Evolutionary conservation across 2,329 filamentous ascomycete species (phyloP), one percentile per base, ranked within the genome.

Genomic region (Shiraia bambusicola): DNA sequence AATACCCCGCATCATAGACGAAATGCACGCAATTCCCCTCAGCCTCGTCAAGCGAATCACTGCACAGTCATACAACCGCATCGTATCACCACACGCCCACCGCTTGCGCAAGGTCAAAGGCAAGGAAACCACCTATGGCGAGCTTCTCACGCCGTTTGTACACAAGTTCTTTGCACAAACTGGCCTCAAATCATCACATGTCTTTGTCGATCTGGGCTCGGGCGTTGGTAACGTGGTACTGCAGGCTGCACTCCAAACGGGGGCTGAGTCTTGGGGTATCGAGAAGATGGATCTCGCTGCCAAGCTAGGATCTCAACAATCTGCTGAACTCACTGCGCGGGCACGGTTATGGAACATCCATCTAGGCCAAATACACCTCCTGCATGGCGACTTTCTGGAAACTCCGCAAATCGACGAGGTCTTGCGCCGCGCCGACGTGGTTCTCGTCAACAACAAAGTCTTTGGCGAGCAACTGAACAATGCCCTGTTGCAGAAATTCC

Each of bases 391-490:
- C 64, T 96, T 98, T 61, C 81, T 90, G 8, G 81, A 83, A 51
- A 87, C 86, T 54, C 67, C 78, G 12, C 76, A 77, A 43, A 88
- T 96, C 34, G 77, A 84, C 45, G 78, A 82, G 16, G 84, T 84
- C 6, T 77, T 98, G 35, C 85, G 86, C 66, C 82, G 84, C 40
- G 92, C 93, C 2, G 93, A 98, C 65, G 91, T 97, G n/a, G 82
- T 98, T 13, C 79, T 98, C 17, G 92, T 97, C 58, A 98, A 98
- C 75, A 98, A 98, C 71, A 91, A 97, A 70, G 93, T 90, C 2
- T 98, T 98, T 70, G 91, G 86, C 5, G 85, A 91, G 11, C 79
- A 85, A 56, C 80, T 96, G 40, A 98, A 97, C 70, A 86, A 88
- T 61, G 81, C 83, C 48, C 76, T 98, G 32, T 82, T 92, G 53